phyloP scores from a whole-genome alignment of 2,329 filamentous ascomycete genomes.

The Apiospora pterosperma region DNA sequence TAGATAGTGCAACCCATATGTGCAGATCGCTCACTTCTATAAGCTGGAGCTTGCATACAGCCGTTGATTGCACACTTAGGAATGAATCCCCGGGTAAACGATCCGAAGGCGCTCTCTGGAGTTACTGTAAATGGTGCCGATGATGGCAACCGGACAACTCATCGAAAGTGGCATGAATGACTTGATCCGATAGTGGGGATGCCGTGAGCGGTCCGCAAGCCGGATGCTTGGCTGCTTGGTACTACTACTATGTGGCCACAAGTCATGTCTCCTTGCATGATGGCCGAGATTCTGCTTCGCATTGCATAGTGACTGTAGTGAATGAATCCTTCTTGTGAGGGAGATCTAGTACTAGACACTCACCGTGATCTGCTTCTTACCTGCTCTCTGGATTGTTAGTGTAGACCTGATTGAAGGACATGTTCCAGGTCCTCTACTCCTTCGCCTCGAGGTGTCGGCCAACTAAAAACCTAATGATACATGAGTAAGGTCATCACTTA shows the following conservation, averaged over 20 bases:
- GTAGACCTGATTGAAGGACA: too few species aligned
- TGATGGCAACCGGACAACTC: not conserved
- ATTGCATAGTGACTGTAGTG: not conserved
- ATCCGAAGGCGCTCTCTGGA: not conserved
- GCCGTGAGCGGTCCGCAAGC: not conserved
- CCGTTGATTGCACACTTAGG: not conserved
- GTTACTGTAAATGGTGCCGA: not conserved
- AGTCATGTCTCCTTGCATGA: not conserved
- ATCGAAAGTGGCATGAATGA: not conserved
- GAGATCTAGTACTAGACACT: not conserved
- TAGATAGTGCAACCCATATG: not conserved
- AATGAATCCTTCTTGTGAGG: not conserved
- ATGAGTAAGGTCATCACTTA: not conserved
- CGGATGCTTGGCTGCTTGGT: not conserved
- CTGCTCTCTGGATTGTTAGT: not conserved
- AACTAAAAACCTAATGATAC: not conserved
- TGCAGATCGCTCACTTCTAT: not conserved
- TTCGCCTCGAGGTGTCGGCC: not conserved
- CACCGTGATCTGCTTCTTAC: not conserved
- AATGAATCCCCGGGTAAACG: not conserved
- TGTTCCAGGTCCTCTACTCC: too few species aligned
- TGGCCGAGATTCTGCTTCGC: not conserved
- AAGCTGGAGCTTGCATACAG: not conserved
- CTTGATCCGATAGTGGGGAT: conserved; percentile 1
- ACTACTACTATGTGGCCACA: not conserved